phyloP scores from a whole-genome alignment of 2,329 filamentous ascomycete species.

The Ophiostoma ulmi region DNA sequence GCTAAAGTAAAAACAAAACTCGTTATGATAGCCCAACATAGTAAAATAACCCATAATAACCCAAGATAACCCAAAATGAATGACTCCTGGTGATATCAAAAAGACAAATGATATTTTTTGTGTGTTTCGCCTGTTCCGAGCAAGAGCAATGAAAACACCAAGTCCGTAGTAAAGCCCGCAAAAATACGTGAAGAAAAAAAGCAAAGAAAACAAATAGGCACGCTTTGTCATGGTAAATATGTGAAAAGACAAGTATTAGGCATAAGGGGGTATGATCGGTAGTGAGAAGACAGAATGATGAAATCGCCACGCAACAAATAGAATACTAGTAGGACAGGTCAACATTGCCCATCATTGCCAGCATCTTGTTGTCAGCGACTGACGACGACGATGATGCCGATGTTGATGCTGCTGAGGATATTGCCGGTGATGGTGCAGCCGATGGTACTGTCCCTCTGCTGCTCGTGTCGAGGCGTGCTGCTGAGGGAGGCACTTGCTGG shows the following conservation, averaged over 20 bases:
- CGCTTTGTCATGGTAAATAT: slow-evolving; percentile 8
- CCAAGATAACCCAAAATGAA: background rate
- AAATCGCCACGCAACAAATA: background rate
- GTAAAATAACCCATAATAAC: background rate
- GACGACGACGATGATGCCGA: slow-evolving; percentile 21
- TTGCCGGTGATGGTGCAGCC: background rate
- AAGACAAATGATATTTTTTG: slow-evolving; percentile 9
- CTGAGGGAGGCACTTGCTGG: slow-evolving; percentile 5
- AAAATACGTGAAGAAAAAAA: background rate
- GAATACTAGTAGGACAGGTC: slow-evolving; percentile 28
- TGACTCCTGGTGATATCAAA: slow-evolving; percentile 9
- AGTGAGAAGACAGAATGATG: slow-evolving; percentile 8
- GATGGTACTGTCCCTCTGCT: background rate
- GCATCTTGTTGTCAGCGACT: slow-evolving; percentile 25
- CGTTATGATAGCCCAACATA: background rate
- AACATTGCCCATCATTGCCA: slow-evolving; percentile 29
- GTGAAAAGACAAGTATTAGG: background rate
- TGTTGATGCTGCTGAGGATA: slow-evolving; percentile 20
- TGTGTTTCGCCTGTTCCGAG: slow-evolving; percentile 11
- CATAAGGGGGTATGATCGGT: background rate
- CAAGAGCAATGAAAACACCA: slow-evolving; percentile 16
- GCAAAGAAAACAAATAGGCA: slow-evolving; percentile 1
- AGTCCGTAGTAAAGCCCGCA: slow-evolving; percentile 9
- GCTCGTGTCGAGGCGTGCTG: background rate
- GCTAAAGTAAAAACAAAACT: background rate